These are phyloP conservation scores for Solanum megistacrolobum DNA, from an alignment of 257 asterid species.

Conservation along the genomic window DNA sequence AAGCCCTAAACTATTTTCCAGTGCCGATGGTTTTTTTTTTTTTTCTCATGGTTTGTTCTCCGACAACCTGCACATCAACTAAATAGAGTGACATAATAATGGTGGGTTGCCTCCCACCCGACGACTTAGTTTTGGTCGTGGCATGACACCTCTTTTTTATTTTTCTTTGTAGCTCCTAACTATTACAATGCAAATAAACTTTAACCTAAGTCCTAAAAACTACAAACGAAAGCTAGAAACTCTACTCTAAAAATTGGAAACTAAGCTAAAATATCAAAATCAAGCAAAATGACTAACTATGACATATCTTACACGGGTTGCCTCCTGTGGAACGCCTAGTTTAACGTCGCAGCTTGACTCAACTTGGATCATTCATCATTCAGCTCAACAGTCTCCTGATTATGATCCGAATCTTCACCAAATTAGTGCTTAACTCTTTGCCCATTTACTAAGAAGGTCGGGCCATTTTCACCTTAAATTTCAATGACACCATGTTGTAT, in stretches of 20 bases:
- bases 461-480: neutral
- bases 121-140: neutral
- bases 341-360: neutral
- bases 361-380: neutral
- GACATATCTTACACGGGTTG: neutral
- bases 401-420: neutral
- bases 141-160: neutral
- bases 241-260: too few species aligned
- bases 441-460: neutral
- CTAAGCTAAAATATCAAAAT: neutral
- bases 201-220: neutral
- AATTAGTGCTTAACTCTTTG: neutral
- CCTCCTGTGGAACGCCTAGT: neutral
- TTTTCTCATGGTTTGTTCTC: neutral
- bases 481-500: neutral
- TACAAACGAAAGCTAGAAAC: neutral
- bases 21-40: too few species aligned
- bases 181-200: neutral
- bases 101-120: neutral
- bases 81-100: neutral
- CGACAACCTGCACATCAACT: neutral
- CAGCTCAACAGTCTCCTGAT: neutral
- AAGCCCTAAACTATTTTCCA: neutral
- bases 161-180: neutral
- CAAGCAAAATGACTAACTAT: neutral